Percentiles rank a stretch among this genome's conserved stretches.
Evolutionary conservation across 2,329 filamentous ascomycete genomes (phyloP).

Genomic region (Phaeoacremonium minimum): DNA sequence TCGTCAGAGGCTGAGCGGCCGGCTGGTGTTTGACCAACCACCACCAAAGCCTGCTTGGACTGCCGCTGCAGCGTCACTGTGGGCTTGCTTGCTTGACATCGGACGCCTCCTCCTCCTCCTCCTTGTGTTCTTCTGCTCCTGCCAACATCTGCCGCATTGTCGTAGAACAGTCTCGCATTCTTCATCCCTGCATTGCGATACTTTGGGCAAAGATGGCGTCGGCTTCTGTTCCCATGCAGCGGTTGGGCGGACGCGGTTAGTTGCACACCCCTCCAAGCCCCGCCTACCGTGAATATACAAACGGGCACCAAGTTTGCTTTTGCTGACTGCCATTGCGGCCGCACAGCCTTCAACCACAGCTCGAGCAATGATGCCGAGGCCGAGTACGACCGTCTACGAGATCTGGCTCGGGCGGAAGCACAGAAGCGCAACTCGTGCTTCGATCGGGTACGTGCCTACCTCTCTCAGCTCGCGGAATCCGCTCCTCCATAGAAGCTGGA

Average conservation of each 20-base stretch:
- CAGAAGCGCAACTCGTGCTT: slow-evolving; percentile 75
- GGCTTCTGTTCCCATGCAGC: slow-evolving; percentile 34
- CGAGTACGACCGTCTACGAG: slow-evolving; percentile 89
- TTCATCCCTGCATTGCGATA: too few species aligned
- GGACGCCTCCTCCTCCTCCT: too few species aligned
- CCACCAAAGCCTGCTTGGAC: too few species aligned
- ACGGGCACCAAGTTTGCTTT: neutral
- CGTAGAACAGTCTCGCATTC: too few species aligned
- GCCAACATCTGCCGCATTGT: too few species aligned
- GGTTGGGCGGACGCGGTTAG: slow-evolving; percentile 41
- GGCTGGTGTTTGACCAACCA: too few species aligned
- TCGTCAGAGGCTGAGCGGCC: too few species aligned
- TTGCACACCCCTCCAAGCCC: slow-evolving; percentile 6
- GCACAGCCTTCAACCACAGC: slow-evolving; percentile 71
- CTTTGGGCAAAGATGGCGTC: slow-evolving; percentile 19
- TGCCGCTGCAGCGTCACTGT: too few species aligned
- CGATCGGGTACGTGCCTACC: slow-evolving; percentile 50
- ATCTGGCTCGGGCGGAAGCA: slow-evolving; percentile 76
- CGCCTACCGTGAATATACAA: too few species aligned
- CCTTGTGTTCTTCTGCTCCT: too few species aligned
- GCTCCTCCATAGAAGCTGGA: neutral
- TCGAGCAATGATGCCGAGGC: slow-evolving; percentile 65
- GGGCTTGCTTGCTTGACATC: too few species aligned
- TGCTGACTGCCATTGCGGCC: neutral
- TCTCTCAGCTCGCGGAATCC: too few species aligned